A percentile compares a stretch with the other conserved stretches of the same genome.
These are phyloP conservation scores for Waltergamsia citrina DNA, from an alignment of 2,329 filamentous ascomycete genomes.

Conservation along the genomic window DNA sequence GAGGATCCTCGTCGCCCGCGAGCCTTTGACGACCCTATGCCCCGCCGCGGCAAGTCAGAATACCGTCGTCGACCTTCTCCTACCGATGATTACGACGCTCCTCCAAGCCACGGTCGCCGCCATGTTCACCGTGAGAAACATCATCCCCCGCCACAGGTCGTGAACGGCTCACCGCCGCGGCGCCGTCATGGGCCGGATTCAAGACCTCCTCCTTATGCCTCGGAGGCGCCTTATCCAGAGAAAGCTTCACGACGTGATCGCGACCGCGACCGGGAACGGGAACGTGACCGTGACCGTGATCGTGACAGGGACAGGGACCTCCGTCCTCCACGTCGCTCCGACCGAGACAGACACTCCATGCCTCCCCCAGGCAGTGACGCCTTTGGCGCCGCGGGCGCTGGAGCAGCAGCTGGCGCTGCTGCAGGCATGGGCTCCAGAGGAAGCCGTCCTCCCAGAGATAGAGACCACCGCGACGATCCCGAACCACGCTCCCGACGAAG, in stretches of 20 bases:
- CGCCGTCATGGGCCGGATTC: background rate
- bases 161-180: background rate
- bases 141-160: conserved; percentile 1
- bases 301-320: background rate
- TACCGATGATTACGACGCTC: conserved; percentile 6
- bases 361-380: conserved; percentile 1
- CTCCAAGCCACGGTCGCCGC: conserved; percentile 6
- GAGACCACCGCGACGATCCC: conserved; percentile 1
- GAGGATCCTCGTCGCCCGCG: background rate
- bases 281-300: background rate
- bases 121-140: conserved; percentile 1
- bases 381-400: background rate
- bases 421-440: too few species aligned
- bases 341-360: conserved; percentile 3
- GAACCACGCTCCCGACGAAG: conserved; percentile 1
- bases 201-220: conserved; percentile 2
- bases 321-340: background rate
- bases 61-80: conserved; percentile 7
- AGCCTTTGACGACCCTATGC: conserved; percentile 5
- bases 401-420: too few species aligned
- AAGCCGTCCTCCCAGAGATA: too few species aligned
- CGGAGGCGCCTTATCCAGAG: background rate
- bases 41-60: conserved; percentile 14
- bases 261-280: background rate
- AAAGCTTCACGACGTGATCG: background rate